Percentiles rank a stretch among this genome's conserved stretches.
These are phyloP conservation scores for Herpetomonas samuelpessoai DNA, from an alignment of 208 protist genomes.

Conservation along the genomic window DNA sequence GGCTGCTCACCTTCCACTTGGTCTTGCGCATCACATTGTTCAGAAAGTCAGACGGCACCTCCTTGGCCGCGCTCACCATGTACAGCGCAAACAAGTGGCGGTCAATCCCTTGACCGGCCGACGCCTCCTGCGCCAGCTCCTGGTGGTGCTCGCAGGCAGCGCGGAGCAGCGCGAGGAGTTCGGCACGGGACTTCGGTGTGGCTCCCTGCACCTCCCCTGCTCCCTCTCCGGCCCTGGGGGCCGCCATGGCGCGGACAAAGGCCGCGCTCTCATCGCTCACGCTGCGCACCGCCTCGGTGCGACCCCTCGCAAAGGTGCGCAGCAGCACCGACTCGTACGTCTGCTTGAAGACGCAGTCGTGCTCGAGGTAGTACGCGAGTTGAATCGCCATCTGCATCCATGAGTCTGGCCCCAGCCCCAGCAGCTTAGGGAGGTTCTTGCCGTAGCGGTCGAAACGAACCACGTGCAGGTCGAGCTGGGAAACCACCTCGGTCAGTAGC, in stretches of 20 bases:
- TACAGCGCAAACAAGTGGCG: constrained; percentile 88
- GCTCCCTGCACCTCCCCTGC: constrained; percentile 8
- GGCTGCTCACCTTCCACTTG: constrained; percentile 83
- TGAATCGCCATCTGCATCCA: constrained; percentile 88
- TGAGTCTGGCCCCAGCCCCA: constrained; percentile 52
- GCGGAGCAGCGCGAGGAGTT: constrained; percentile 38
- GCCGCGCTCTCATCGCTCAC: constrained; percentile 38
- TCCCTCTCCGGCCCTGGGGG: constrained; percentile 4
- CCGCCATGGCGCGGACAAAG: constrained; percentile 54
- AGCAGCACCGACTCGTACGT: constrained; percentile 72
- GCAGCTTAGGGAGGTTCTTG: constrained; percentile 31
- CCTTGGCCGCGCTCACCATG: constrained; percentile 51
- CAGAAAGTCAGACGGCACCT: constrained; percentile 66
- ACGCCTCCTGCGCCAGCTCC: constrained; percentile 47
- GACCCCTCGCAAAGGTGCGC: constrained; percentile 57
- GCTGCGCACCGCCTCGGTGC: constrained; percentile 81
- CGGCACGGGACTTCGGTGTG: constrained; percentile 11
- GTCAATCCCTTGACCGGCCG: constrained; percentile 75
- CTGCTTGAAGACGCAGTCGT: constrained; percentile 47
- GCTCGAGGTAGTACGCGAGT: constrained; percentile 74
- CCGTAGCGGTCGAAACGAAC: constrained; percentile 47
- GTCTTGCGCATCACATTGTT: constrained; percentile 42
- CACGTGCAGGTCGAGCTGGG: constrained; percentile 62
- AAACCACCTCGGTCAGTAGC: constrained; percentile 31
- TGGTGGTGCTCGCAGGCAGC: constrained; percentile 60